Conservation (phyloP, 1,284 basidiomycete species). For the Pascua sp. region DNA sequence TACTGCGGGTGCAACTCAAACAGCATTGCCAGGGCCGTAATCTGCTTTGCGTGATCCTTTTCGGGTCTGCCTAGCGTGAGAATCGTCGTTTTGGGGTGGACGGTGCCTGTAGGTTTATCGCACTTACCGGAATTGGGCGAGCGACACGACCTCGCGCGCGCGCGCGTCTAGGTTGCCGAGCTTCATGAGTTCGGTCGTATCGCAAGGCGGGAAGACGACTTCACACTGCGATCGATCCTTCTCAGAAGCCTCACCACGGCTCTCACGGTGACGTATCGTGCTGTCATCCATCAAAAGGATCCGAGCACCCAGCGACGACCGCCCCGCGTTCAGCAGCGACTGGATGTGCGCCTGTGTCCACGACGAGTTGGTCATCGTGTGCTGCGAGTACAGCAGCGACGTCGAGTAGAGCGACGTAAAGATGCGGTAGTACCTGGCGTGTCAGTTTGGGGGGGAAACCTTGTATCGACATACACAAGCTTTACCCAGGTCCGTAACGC, state of each 20-base stretch:
- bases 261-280: slow-evolving; percentile 3
- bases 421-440: slow-evolving; percentile 74
- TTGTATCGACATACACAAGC: slow-evolving; percentile 59
- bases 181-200: slow-evolving; percentile 67
- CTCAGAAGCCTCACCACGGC: slow-evolving; percentile 18
- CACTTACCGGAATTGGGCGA: slow-evolving; percentile 82
- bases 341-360: slow-evolving; percentile 90
- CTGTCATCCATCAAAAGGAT: slow-evolving; percentile 38
- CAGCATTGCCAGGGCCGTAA: slow-evolving; percentile 66
- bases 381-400: slow-evolving; percentile 67
- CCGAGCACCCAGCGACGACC: slow-evolving; percentile 24
- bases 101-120: background rate
- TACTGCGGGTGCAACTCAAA: slow-evolving; percentile 61
- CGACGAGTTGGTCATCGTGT: slow-evolving; percentile 85
- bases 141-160: slow-evolving; percentile 68
- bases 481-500: slow-evolving; percentile 63
- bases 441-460: slow-evolving; percentile 1
- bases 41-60: slow-evolving; percentile 84
- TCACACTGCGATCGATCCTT: slow-evolving; percentile 26
- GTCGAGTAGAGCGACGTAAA: slow-evolving; percentile 79
- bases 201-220: slow-evolving; percentile 89
- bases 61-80: slow-evolving; percentile 59
- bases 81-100: background rate
- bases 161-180: slow-evolving; percentile 61
- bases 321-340: slow-evolving; percentile 56